A percentile compares a stretch with the other conserved stretches of the same genome.
phyloP scores from a whole-genome alignment of 2,329 filamentous ascomycete genomes.

The Tolypocladium sp. region DNA sequence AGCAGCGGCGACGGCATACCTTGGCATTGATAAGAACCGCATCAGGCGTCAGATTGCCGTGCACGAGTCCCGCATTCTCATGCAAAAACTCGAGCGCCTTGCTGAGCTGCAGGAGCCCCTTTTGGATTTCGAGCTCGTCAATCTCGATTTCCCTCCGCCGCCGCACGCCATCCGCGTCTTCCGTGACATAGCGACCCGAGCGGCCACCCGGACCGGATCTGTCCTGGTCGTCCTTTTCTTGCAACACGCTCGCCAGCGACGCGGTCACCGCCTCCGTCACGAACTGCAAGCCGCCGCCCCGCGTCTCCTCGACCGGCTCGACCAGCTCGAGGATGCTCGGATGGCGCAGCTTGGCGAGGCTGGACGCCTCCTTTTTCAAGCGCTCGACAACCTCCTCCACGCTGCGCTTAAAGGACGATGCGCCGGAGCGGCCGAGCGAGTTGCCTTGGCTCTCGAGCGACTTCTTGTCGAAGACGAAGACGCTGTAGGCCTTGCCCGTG shows the following conservation, averaged over 20 bases:
- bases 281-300: constrained; percentile 87
- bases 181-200: constrained; percentile 70
- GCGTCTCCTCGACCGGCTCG: constrained; percentile 90
- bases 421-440: constrained; percentile 31
- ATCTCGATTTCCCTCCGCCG: constrained; percentile 79
- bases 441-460: constrained; percentile 54
- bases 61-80: constrained; percentile 87
- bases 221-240: constrained; percentile 86
- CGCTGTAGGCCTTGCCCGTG: constrained; percentile 77
- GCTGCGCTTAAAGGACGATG: constrained; percentile 64
- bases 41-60: constrained; percentile 90
- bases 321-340: constrained; percentile 87
- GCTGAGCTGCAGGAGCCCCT: constrained; percentile 83
- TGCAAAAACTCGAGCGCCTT: constrained; percentile 94
- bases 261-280: constrained; percentile 87
- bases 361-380: constrained; percentile 84
- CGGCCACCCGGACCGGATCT: constrained; percentile 57
- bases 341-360: constrained; percentile 78
- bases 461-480: constrained; percentile 93
- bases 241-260: constrained; percentile 71
- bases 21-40: constrained; percentile 92
- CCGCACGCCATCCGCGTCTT: constrained; percentile 65
- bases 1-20: constrained; percentile 37
- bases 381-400: constrained; percentile 88
- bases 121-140: constrained; percentile 95